Evolutionary conservation across 176 grass and related monocot genomes (phyloP), one percentile per base, ranked within the genome.

Genomic region (Eragrostis curvula): DNA sequence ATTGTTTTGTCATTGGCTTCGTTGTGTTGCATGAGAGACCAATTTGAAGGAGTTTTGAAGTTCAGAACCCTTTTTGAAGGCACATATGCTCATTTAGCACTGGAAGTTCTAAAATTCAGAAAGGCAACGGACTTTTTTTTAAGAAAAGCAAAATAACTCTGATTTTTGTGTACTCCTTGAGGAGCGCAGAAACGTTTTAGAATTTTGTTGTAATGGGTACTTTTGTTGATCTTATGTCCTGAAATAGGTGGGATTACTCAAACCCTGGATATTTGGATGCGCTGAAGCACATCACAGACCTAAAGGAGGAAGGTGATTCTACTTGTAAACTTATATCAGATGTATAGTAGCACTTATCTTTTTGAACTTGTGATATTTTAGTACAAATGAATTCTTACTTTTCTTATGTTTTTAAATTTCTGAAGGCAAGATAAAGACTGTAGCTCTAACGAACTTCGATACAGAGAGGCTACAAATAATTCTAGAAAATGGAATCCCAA

Each of bases 201-300:
- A 60, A 27, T 21, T 27, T 74, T 55, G 3, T 7, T 3, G 12
- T 27, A 75, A 25, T 25, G 52, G 17, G 16, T 58, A 32, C 79
- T 24, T 59, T 66, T 32, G 7, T 61, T 36, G 24, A 73, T 27
- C 21, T 39, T 67, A 47, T 23, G 11, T 78, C 36, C 20, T 72
- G 30, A 83, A 79, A 88, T 66, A 98, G 96, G 96, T 95, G 96
- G 96, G 96, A 98, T 85, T 98, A 98, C 50, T 84, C 92, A 68
- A 98, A 98, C 88, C 79, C 78, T 58, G 96, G 92, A 78, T 98
- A 98, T 78, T 80, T 98, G n/a, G 92, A 98, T 82, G 96, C 96
- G 32, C 82, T 98, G 12, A 95, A 95, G 75, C 92, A 98, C 73
- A 80, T 98, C 28, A 90, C 92, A 68, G 96, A 98, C 82, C 84